These are phyloP conservation scores for Populus simonii DNA, from an alignment of 345 rosid species.

Conservation along the genomic window DNA sequence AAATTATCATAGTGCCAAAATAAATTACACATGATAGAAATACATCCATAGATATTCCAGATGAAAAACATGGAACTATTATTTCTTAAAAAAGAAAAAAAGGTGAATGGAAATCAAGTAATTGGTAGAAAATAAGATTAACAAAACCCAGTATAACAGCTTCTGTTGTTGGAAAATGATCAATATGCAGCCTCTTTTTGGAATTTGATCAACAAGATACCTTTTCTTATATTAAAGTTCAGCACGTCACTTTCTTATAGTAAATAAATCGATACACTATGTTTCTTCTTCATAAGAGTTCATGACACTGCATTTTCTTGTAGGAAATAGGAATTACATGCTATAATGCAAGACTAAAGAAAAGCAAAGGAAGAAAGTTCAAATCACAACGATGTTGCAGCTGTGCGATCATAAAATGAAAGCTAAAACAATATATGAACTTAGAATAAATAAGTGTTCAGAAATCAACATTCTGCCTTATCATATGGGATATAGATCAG, in stretches of 20 bases:
- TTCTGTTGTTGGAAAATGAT: neutral
- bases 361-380: neutral
- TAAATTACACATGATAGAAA: neutral
- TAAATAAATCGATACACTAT: neutral
- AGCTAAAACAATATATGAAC: neutral
- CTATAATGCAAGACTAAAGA: neutral
- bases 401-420: neutral
- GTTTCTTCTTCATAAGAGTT: neutral
- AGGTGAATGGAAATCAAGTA: neutral
- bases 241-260: neutral
- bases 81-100: neutral
- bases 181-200: too few species aligned
- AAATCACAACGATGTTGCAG: neutral
- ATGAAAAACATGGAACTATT: neutral
- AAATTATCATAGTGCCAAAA: neutral
- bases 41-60: neutral
- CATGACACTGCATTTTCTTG: neutral
- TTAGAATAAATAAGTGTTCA: neutral
- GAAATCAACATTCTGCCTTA: neutral
- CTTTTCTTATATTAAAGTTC: neutral
- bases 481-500: neutral
- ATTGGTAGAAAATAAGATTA: neutral
- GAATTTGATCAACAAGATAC: too few species aligned
- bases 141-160: neutral
- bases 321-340: neutral